Base-by-base conservation (phyloP, 2,329 filamentous ascomycete genomes). In the Alternaria alternata region DNA sequence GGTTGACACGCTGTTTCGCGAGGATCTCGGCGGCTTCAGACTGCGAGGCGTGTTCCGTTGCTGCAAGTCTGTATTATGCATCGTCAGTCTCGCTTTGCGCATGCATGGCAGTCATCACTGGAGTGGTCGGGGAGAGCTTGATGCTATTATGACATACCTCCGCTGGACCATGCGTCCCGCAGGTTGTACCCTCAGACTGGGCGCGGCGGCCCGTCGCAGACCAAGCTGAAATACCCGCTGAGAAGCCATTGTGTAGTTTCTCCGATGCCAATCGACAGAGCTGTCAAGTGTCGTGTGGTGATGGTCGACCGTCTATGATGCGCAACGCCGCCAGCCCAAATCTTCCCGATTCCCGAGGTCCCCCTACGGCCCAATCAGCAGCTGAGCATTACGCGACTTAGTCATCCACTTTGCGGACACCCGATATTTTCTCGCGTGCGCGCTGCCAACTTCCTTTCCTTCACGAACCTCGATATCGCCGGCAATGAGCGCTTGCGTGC, bases 1-100 rank as follows among this genome's bases (percentile, higher is more conserved):
- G 94, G 75, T 86, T 81, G 57, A 90, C 85, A 73, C 94, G 94
- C 84, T 97, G 94, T 75, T 88, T 83, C 73, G 87, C 89, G 76
- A 97, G 92, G 81, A 96, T 87, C 68, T 86, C 77, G 66, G 86
- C 73, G 66, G 81, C 86, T 63, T 89, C 83, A 54, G 79, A 70
- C 54, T 81, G 78, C 62, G 85, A 82, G 72, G 90, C 71, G 75
- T 85, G 85, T 71, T 87, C 80, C 57, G 88, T 89, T 41, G 87
- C 81, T 72, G 86, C 82, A 72, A 81, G 73, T 69, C 79, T 80
- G 63, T 36, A 44, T 36, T 42, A 16, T 16, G 7, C 32, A 54
- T 67, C 51, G 69, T 68, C 48, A 59, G 32, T 51, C 38, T 56
- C 42, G 60, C 18, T 36, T 48, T 16, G 46, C 32, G 32, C 46